These are phyloP conservation scores for Arthrobotrys sinensis DNA, from an alignment of 2,329 filamentous ascomycete genomes.

Conservation along the genomic window DNA sequence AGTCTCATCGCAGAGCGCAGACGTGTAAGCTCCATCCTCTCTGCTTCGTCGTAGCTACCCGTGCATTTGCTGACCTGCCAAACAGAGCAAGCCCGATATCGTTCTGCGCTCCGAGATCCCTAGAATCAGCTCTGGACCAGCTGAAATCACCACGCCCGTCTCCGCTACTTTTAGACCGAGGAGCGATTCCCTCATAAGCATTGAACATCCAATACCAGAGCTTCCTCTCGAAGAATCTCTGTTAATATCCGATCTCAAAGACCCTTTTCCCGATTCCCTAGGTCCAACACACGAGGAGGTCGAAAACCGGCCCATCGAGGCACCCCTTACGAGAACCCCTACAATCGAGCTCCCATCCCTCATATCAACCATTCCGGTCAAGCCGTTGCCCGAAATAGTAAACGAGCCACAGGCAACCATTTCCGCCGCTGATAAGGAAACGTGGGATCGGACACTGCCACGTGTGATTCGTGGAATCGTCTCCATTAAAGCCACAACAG, in stretches of 20 bases:
- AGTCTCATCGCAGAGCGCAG: constrained; percentile 57
- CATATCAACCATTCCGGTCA: constrained; percentile 58
- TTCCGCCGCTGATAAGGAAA: constrained; percentile 64
- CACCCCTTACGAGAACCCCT: constrained; percentile 57
- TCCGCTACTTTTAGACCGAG: constrained; percentile 57
- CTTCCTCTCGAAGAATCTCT: constrained; percentile 56
- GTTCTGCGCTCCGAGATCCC: constrained; percentile 57
- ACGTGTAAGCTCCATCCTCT: constrained; percentile 27
- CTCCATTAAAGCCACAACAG: constrained; percentile 65
- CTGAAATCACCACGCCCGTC: constrained; percentile 59
- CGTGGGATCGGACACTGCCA: constrained; percentile 64
- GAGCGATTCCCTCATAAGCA: constrained; percentile 50
- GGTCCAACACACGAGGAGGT: constrained; percentile 51
- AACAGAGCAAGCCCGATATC: constrained; percentile 58
- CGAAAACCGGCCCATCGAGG: constrained; percentile 45
- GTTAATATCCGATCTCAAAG: constrained; percentile 42
- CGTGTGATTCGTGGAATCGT: constrained; percentile 64
- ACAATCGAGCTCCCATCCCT: constrained; percentile 52
- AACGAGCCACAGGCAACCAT: constrained; percentile 59
- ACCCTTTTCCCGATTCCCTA: constrained; percentile 33
- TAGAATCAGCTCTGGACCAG: constrained; percentile 50
- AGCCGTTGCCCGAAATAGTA: constrained; percentile 55
- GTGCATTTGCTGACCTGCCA: constrained; percentile 30
- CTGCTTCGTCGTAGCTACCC: background rate
- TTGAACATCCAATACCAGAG: constrained; percentile 56